Base-by-base conservation (phyloP, 352 stramenopile genomes). In the Phytopythium kandeliae region DNA sequence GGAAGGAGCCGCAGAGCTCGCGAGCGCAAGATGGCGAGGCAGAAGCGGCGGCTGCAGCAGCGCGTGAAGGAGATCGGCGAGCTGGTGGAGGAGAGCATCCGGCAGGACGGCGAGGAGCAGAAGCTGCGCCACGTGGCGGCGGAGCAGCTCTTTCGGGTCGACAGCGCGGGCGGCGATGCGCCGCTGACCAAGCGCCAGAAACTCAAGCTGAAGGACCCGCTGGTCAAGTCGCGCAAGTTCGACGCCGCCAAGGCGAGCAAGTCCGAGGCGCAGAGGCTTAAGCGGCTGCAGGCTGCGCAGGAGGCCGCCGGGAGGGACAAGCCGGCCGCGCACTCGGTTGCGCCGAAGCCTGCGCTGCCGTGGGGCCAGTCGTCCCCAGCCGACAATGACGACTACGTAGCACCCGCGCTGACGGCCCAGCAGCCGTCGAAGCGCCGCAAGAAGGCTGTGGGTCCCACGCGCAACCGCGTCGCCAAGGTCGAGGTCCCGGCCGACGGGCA, bases 121-220 rank as follows among this genome's bases (percentile, higher is more conserved):
- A 89, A 91, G 68, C 70, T 92, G n/a, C 62, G 92, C 64, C 63
- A 82, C 34, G 75, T 83, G 13, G 58, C 68, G 37, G 75, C 72
- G 34, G 63, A 80, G n/a, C 63, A 90, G 62, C 71, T 94, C 21
- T 94, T 91, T 66, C 74, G 88, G 55, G 67, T 92, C 45, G 84
- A 94, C 69, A 87, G 63, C 55, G 70, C 72, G 37, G 84, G 84
- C 42, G 80, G 73, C 35, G 62, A 35, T 16, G 40, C 51, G 7
- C 60, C 59, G n/a, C 59, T 88, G 25, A 75, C 65, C 43, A 92
- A 92, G 72, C 85, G 83, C 55, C 72, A 89, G 51, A 82, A 83
- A 56, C 62, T 79, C 17, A 61, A 78, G 53, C 74, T 86, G 31
- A 89, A 89, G 48, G 72, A 89, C 58, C 81, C 81, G 24, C 36